Conservation (phyloP, 1,139 yeast species). For the Kazachstania sp. region DNA sequence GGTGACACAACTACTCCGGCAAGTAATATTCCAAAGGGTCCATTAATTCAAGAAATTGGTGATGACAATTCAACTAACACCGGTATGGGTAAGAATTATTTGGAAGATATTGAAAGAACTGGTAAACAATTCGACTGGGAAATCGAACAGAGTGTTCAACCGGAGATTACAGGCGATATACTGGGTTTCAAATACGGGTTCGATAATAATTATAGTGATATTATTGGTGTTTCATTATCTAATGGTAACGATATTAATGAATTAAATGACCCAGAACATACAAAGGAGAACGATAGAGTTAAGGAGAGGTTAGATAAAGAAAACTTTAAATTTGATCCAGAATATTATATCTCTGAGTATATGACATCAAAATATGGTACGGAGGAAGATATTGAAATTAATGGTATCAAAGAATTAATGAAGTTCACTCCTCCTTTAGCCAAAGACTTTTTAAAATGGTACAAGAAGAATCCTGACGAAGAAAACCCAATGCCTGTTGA, state of each 20-base stretch:
- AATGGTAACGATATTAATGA: slow-evolving; percentile 92
- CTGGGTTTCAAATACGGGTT: slow-evolving; percentile 58
- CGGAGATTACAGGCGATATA: slow-evolving; percentile 24
- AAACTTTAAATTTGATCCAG: slow-evolving; percentile 74
- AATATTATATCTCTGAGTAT: slow-evolving; percentile 80
- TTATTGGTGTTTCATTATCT: slow-evolving; percentile 55
- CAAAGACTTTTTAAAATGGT: slow-evolving; percentile 42
- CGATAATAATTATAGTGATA: slow-evolving; percentile 53
- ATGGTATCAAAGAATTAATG: slow-evolving; percentile 44
- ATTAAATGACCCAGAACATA: slow-evolving; percentile 65
- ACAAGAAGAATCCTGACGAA: slow-evolving; percentile 29
- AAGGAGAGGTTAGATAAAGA: slow-evolving; percentile 62
- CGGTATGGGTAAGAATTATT: slow-evolving; percentile 1
- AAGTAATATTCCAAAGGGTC: slow-evolving; percentile 24
- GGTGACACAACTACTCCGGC: slow-evolving; percentile 29
- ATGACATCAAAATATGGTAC: slow-evolving; percentile 51
- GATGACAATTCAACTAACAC: slow-evolving; percentile 14
- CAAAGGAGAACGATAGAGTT: slow-evolving; percentile 47
- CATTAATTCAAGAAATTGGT: slow-evolving; percentile 59
- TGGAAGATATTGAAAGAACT: slow-evolving; percentile 31
- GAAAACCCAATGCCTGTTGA: slow-evolving; percentile 36
- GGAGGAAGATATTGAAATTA: slow-evolving; percentile 41
- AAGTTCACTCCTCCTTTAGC: slow-evolving; percentile 49
- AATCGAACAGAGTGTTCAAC: slow-evolving; percentile 40
- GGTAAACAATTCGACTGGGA: slow-evolving; percentile 82